Evolutionary conservation across 305 asterid genomes (phyloP).

Genomic region (Fraxinus velutina): DNA sequence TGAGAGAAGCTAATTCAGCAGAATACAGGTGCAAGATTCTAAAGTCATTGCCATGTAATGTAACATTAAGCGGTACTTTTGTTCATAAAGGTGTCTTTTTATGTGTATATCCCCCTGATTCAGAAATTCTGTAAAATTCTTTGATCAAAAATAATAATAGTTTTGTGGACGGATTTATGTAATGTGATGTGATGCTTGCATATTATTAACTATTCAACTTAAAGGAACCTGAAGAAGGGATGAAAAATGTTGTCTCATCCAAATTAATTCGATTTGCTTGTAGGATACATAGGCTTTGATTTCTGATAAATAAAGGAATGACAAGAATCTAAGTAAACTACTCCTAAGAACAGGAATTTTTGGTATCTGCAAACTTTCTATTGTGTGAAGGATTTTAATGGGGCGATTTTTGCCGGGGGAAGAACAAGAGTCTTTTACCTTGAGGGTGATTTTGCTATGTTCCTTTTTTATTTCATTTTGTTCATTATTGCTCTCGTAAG

Average conservation of each 20-base stretch:
- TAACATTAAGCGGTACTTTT: background rate
- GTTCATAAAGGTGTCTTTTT: background rate
- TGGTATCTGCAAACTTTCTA: background rate
- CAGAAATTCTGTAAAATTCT: background rate
- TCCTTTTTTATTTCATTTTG: background rate
- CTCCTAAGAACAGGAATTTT: background rate
- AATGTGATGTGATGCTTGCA: background rate
- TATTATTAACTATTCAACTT: background rate
- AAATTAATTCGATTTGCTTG: background rate
- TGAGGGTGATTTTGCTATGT: background rate
- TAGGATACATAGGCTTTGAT: background rate
- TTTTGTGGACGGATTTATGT: background rate
- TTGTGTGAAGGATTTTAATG: background rate
- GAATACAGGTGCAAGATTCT: background rate
- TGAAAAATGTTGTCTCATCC: background rate
- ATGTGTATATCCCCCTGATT: background rate
- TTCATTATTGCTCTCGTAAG: background rate
- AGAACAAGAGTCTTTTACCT: background rate
- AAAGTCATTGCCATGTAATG: background rate
- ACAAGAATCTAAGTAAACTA: background rate
- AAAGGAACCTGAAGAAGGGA: background rate
- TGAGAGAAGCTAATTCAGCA: slow-evolving; percentile 5
- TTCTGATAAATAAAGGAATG: background rate
- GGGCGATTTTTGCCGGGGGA: background rate
- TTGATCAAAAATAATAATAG: background rate